Conservation (phyloP, 768 basidiomycete genomes). For the Cubamyces lactineus region DNA sequence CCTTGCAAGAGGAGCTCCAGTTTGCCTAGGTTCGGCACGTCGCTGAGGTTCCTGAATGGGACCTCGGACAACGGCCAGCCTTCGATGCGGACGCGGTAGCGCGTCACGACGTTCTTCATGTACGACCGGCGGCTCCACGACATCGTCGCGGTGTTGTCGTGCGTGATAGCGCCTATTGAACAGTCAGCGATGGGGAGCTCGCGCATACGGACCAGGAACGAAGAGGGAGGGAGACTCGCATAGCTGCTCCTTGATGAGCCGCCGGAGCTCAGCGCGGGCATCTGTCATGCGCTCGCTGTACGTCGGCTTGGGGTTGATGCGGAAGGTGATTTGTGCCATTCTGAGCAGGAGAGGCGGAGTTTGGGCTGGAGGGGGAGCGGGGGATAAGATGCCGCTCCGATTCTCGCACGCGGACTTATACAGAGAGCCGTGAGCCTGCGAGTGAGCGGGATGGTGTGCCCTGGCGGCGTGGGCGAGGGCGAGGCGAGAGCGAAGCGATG, state of each 20-base stretch:
- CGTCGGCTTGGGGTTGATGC: constrained; percentile 30
- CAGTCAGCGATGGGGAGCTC: background rate
- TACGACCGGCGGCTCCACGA: constrained; percentile 30
- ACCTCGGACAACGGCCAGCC: constrained; percentile 34
- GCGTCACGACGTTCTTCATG: constrained; percentile 34
- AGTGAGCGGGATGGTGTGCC: background rate
- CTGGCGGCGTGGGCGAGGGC: constrained; percentile 21
- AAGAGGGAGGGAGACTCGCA: constrained; percentile 24
- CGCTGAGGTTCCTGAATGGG: constrained; percentile 36
- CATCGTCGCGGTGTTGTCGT: constrained; percentile 33
- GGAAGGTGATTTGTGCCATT: constrained; percentile 29
- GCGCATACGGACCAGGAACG: background rate
- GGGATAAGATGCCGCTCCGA: constrained; percentile 19
- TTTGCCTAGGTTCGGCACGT: constrained; percentile 34
- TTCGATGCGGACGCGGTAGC: constrained; percentile 33
- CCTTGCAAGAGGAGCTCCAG: constrained; percentile 33
- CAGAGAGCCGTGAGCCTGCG: constrained; percentile 14
- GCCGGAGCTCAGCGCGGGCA: constrained; percentile 32
- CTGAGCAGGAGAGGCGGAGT: constrained; percentile 19
- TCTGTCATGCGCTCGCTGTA: constrained; percentile 38
- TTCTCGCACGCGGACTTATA: constrained; percentile 17
- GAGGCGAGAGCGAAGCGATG: constrained; percentile 24
- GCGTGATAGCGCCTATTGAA: constrained; percentile 30
- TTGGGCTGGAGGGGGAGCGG: constrained; percentile 15
- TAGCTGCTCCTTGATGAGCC: constrained; percentile 34